Percentiles rank a stretch among this genome's conserved stretches.
phyloP scores from a whole-genome alignment of 2,329 filamentous ascomycete genomes.

The Triangularia setosa region DNA sequence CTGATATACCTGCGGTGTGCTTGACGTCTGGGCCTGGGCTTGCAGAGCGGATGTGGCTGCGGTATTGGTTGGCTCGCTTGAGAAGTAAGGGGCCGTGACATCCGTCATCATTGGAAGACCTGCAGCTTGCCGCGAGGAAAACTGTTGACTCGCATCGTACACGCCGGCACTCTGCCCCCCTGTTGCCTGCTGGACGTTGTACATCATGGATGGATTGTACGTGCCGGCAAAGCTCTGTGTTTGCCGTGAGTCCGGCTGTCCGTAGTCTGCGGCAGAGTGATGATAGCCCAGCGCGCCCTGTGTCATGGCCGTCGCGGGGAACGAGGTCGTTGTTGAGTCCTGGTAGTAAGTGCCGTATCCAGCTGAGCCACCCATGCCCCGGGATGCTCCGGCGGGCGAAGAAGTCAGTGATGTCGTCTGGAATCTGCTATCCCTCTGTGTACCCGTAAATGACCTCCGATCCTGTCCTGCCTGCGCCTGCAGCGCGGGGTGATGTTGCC shows the following conservation, averaged over 20 bases:
- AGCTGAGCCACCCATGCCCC: conserved; percentile 53
- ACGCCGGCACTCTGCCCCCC: conserved; percentile 54
- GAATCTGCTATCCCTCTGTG: conserved; percentile 45
- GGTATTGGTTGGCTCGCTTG: conserved; percentile 59
- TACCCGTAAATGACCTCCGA: conserved; percentile 41
- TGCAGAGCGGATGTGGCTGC: conserved; percentile 54
- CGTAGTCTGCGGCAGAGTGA: conserved; percentile 56
- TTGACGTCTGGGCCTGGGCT: conserved; percentile 44
- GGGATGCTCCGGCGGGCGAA: conserved; percentile 40
- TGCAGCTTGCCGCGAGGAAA: conserved; percentile 71
- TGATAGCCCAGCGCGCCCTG: conserved; percentile 52
- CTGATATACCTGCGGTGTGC: conserved; percentile 61
- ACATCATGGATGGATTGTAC: conserved; percentile 69
- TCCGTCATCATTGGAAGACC: conserved; percentile 69
- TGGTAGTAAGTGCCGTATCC: conserved; percentile 59
- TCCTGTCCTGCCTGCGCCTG: conserved; percentile 46
- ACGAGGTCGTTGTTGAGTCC: conserved; percentile 46
- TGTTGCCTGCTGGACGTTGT: conserved; percentile 64
- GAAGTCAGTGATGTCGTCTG: conserved; percentile 48
- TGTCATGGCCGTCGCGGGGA: conserved; percentile 54
- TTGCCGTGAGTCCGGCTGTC: conserved; percentile 53
- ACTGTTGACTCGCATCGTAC: conserved; percentile 75
- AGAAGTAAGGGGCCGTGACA: conserved; percentile 73
- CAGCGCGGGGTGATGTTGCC: conserved; percentile 45
- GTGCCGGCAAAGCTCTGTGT: conserved; percentile 48